Conservation (phyloP, 768 basidiomycete species). For the Podaxis carcinomalis region DNA sequence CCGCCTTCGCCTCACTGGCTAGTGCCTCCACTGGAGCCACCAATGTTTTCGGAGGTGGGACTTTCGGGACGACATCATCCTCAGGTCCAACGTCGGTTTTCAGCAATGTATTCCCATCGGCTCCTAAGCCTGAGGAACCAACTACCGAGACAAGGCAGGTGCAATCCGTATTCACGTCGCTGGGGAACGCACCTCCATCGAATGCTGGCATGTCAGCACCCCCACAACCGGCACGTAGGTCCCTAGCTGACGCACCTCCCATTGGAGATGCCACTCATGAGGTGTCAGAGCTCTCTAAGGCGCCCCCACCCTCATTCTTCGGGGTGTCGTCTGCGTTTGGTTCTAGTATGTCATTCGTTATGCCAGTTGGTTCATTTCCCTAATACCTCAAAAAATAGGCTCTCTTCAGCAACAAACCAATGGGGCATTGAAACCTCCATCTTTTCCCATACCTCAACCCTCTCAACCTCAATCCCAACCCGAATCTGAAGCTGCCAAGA, state of each 20-base stretch:
- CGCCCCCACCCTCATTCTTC: not conserved
- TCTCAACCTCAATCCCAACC: not conserved
- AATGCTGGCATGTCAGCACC: not conserved
- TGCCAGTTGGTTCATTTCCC: not conserved
- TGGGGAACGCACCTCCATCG: not conserved
- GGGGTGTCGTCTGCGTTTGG: not conserved
- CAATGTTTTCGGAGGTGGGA: constrained; percentile 31
- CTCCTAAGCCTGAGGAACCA: constrained; percentile 17
- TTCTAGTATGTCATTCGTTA: not conserved
- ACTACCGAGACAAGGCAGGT: constrained; percentile 2
- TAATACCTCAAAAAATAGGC: not conserved
- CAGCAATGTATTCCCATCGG: constrained; percentile 15
- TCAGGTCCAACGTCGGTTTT: constrained; percentile 21
- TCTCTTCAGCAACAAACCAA: not conserved
- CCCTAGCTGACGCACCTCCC: not conserved
- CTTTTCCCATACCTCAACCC: not conserved
- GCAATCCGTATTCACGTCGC: not conserved
- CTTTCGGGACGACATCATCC: constrained; percentile 28
- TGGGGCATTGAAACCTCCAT: not conserved
- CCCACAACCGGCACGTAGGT: not conserved
- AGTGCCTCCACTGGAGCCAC: constrained; percentile 23
- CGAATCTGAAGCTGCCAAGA: not conserved
- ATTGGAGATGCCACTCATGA: not conserved
- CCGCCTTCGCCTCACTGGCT: constrained; percentile 17
- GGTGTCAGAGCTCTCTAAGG: not conserved